These are phyloP conservation scores for Herpetospermum pedunculosum DNA, from an alignment of 306 rosid species.

Conservation along the genomic window DNA sequence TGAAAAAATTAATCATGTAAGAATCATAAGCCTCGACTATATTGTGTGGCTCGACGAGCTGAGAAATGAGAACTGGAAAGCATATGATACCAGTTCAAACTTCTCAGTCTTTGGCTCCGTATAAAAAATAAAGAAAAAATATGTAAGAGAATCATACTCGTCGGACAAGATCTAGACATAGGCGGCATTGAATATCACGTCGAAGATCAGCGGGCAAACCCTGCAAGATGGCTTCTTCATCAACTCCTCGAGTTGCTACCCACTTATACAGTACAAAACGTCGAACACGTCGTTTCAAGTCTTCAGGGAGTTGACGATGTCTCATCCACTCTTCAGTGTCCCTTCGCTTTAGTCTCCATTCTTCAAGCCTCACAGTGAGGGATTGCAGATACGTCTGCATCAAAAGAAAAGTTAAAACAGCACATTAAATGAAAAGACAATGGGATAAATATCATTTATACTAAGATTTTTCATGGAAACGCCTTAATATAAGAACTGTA, in stretches of 20 bases:
- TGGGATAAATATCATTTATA: background rate
- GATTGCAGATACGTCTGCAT: conserved; percentile 91
- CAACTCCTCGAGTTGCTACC: conserved; percentile 94
- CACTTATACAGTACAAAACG: conserved; percentile 88
- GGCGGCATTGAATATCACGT: conserved; percentile 87
- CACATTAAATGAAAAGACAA: background rate
- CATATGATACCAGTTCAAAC: background rate
- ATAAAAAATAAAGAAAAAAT: background rate
- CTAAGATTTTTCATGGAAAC: background rate
- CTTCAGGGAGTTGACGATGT: conserved; percentile 98
- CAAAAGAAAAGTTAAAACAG: conserved; percentile 4
- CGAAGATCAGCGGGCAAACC: conserved; percentile 93
- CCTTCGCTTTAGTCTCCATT: conserved; percentile 92
- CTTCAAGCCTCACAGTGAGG: conserved; percentile 83
- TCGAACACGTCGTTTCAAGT: conserved; percentile 58
- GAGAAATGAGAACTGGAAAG: background rate
- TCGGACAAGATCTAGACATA: conserved; percentile 89
- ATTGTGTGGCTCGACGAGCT: background rate
- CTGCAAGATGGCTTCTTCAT: conserved; percentile 75
- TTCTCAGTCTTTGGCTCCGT: background rate
- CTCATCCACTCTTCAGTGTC: conserved; percentile 99
- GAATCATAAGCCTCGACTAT: background rate
- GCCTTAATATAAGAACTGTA: background rate
- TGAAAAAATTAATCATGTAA: background rate
- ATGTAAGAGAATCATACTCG: conserved; percentile 41